These are phyloP conservation scores for Dendrothele bispora DNA, from an alignment of 768 basidiomycete genomes.

Conservation along the genomic window DNA sequence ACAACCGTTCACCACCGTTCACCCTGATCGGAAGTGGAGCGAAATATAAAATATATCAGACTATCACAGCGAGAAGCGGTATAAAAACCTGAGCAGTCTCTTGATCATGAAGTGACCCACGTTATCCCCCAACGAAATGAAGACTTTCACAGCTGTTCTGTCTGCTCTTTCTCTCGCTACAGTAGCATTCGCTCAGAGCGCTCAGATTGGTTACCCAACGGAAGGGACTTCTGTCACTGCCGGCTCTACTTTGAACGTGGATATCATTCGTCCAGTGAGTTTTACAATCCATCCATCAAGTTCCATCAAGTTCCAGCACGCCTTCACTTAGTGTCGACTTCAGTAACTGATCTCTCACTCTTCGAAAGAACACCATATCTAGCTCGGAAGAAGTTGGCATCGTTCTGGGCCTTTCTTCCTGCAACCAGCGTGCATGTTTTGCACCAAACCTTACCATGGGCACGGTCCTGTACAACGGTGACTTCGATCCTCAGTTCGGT, in stretches of 20 bases:
- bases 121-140: no score
- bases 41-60: no score
- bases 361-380: slow-evolving; percentile 17
- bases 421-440: slow-evolving; percentile 20
- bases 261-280: slow-evolving; percentile 2
- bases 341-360: neutral
- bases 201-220: neutral
- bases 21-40: no score
- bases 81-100: no score
- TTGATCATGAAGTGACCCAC: no score
- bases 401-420: slow-evolving; percentile 29
- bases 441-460: slow-evolving; percentile 27
- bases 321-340: neutral
- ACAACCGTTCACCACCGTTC: no score
- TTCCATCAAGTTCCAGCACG: neutral
- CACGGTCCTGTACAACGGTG: slow-evolving; percentile 32
- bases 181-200: neutral
- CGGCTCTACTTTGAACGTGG: slow-evolving; percentile 1
- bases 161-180: slow-evolving; percentile 3
- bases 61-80: no score
- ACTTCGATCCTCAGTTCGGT: slow-evolving; percentile 27
- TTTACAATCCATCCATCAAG: no score
- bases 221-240: slow-evolving; percentile 1
- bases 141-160: no score
- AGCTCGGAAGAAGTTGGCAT: slow-evolving; percentile 26